phyloP scores from a whole-genome alignment of 345 rosid species.

The Gossypium sturtianum region DNA sequence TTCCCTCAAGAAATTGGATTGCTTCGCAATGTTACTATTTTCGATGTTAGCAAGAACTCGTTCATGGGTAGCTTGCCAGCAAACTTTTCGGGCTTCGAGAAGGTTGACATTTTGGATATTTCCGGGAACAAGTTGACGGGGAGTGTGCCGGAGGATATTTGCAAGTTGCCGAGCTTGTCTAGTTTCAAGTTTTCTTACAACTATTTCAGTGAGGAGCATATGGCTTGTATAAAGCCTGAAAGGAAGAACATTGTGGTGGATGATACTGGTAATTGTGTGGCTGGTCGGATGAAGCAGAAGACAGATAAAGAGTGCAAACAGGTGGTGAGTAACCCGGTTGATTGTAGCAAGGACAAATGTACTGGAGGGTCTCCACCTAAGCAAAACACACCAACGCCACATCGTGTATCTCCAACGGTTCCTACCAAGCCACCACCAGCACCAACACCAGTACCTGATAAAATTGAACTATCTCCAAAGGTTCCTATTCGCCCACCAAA shows the following conservation, averaged over 20 bases:
- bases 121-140: conserved; percentile 59
- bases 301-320: conserved; percentile 33
- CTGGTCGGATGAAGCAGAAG: conserved; percentile 44
- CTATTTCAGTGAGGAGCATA: conserved; percentile 49
- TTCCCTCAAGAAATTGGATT: conserved; percentile 60
- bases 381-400: background rate
- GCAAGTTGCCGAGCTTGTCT: conserved; percentile 49
- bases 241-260: conserved; percentile 33
- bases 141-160: conserved; percentile 36
- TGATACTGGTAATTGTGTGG: conserved; percentile 50
- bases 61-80: conserved; percentile 46
- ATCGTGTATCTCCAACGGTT: no score
- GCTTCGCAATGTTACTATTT: conserved; percentile 42
- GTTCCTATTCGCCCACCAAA: background rate
- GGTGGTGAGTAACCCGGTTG: conserved; percentile 47
- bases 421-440: conserved; percentile 5
- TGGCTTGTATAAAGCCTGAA: conserved; percentile 32
- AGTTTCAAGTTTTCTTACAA: conserved; percentile 55
- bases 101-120: conserved; percentile 35
- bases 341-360: conserved; percentile 61
- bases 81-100: conserved; percentile 30
- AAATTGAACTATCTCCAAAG: background rate
- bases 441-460: conserved; percentile 11
- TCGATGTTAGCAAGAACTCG: conserved; percentile 50
- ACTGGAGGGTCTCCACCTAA: conserved; percentile 21